phyloP scores from a whole-genome alignment of 2,329 filamentous ascomycete genomes.

The Onygenales sp. region DNA sequence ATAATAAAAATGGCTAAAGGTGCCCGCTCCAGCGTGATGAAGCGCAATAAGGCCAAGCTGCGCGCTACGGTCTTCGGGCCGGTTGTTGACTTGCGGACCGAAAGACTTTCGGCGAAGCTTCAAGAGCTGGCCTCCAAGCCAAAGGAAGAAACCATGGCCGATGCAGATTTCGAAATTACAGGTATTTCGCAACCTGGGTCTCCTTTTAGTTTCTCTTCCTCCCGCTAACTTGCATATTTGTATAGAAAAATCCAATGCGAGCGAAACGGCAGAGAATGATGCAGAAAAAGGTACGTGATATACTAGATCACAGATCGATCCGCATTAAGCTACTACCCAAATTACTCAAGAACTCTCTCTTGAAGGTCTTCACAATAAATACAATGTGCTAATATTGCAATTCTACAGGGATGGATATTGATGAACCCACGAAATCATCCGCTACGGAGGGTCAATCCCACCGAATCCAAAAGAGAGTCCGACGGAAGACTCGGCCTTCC shows the following conservation, averaged over 20 bases:
- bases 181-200: slow-evolving; percentile 12
- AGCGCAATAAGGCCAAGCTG: slow-evolving; percentile 73
- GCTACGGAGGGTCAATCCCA: slow-evolving; percentile 20
- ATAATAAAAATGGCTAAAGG: slow-evolving; percentile 70
- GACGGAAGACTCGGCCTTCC: slow-evolving; percentile 26
- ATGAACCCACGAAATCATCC: slow-evolving; percentile 12
- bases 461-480: slow-evolving; percentile 31
- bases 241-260: slow-evolving; percentile 12
- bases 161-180: slow-evolving; percentile 16
- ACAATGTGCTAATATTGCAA: not conserved
- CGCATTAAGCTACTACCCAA: too few species aligned
- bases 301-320: not conserved
- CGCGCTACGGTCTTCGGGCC: slow-evolving; percentile 79
- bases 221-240: slow-evolving; percentile 5
- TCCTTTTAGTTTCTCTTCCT: slow-evolving; percentile 7
- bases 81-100: slow-evolving; percentile 65
- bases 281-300: slow-evolving; percentile 6
- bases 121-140: slow-evolving; percentile 70
- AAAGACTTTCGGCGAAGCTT: slow-evolving; percentile 77
- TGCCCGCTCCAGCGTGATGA: slow-evolving; percentile 65
- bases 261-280: slow-evolving; percentile 11
- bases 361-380: too few species aligned
- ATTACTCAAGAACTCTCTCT: too few species aligned
- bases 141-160: slow-evolving; percentile 37
- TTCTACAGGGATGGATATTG: slow-evolving; percentile 32